phyloP scores from a whole-genome alignment of 2,329 filamentous ascomycete species.

The Xylaria sp. region DNA sequence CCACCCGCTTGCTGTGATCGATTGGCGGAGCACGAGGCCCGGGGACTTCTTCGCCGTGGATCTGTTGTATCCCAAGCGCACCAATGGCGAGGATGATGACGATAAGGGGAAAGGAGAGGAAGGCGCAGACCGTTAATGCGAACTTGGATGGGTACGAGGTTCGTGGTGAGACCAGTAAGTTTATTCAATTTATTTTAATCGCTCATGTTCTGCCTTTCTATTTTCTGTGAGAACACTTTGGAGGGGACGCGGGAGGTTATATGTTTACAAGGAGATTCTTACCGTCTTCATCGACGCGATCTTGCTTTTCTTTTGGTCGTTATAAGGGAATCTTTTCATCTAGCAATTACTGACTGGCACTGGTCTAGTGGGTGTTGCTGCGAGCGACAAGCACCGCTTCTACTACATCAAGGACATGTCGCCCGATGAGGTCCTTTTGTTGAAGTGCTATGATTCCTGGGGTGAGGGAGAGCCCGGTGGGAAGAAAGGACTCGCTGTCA shows the following conservation, averaged over 20 bases:
- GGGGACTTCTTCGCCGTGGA: conserved; percentile 65
- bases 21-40: conserved; percentile 63
- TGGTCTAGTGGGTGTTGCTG: conserved; percentile 53
- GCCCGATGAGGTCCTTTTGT: conserved; percentile 53
- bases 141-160: conserved; percentile 64
- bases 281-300: too few species aligned
- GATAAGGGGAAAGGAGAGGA: conserved; percentile 55
- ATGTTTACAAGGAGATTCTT: too few species aligned
- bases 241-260: too few species aligned
- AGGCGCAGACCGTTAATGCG: conserved; percentile 41
- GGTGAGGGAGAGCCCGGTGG: conserved; percentile 44
- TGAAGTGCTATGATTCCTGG: conserved; percentile 61
- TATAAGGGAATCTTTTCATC: too few species aligned
- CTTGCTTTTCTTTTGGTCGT: too few species aligned
- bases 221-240: too few species aligned
- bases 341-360: too few species aligned
- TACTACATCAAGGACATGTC: conserved; percentile 74
- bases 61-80: conserved; percentile 61
- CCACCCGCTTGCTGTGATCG: conserved; percentile 65
- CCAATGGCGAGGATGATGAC: conserved; percentile 60
- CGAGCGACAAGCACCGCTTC: conserved; percentile 64
- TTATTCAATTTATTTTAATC: too few species aligned
- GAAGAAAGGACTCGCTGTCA: conserved; percentile 50
- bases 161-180: conserved; percentile 59
- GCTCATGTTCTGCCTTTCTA: too few species aligned